A percentile compares a stretch with the other conserved stretches of the same genome.
Evolutionary conservation across 441 rosid genomes (phyloP).

Genomic region (Breynia disticha): DNA sequence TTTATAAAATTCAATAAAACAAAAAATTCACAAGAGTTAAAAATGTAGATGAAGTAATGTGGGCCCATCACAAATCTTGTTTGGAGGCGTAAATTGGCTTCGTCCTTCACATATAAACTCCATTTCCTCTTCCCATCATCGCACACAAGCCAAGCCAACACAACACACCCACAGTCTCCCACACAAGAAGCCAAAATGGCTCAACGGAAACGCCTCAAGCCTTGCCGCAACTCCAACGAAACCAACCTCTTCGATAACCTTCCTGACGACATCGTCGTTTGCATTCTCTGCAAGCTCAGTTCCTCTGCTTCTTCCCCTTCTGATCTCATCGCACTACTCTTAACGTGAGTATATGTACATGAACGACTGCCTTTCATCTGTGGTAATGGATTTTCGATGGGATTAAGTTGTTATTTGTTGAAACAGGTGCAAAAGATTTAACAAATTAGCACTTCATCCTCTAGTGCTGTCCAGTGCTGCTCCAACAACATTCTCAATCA

Average conservation of each 20-base stretch:
- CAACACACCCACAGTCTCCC: background rate
- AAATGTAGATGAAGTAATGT: no score
- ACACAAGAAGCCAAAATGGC: no score
- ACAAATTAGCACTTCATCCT: constrained; percentile 34
- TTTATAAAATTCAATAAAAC: no score
- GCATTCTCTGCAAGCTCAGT: constrained; percentile 46
- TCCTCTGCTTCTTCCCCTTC: constrained; percentile 58
- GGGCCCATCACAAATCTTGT: no score
- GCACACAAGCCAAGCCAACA: background rate
- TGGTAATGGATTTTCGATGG: background rate
- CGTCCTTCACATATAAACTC: background rate
- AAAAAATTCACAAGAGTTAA: no score
- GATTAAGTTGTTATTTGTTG: background rate
- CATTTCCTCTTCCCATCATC: background rate
- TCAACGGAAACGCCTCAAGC: constrained; percentile 25
- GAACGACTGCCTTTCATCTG: background rate
- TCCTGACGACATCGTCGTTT: constrained; percentile 63
- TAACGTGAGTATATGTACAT: constrained; percentile 34
- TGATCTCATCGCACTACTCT: constrained; percentile 41
- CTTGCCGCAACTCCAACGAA: constrained; percentile 1
- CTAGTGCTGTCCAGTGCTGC: constrained; percentile 50
- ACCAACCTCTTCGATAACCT: constrained; percentile 45
- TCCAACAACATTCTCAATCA: constrained; percentile 34
- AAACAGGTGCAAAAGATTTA: constrained; percentile 60
- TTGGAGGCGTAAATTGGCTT: no score